Evolutionary conservation across 306 rosid species (phyloP).

Genomic region (Notholithocarpus densiflorus): DNA sequence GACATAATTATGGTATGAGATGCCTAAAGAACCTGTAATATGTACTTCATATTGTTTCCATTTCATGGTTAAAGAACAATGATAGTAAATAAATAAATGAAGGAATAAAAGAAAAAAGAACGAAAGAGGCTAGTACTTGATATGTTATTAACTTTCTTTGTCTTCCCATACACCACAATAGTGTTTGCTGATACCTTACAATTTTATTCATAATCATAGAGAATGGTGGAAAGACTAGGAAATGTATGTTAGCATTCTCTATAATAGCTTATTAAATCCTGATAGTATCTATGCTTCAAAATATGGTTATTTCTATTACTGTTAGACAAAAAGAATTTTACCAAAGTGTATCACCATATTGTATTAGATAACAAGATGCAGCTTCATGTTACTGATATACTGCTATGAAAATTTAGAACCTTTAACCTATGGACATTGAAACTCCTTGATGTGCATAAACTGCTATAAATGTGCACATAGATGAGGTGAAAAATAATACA

Average conservation of each 20-base stretch:
- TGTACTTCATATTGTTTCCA: slow-evolving; percentile 4
- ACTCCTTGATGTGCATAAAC: neutral
- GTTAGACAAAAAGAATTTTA: neutral
- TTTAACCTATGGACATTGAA: neutral
- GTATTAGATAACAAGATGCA: neutral
- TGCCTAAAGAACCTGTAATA: slow-evolving; percentile 10
- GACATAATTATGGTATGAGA: slow-evolving; percentile 92
- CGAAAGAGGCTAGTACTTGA: neutral
- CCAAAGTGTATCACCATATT: neutral
- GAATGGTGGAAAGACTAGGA: neutral
- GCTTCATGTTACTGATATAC: neutral
- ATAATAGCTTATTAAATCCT: neutral
- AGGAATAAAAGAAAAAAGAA: neutral
- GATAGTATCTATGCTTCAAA: neutral
- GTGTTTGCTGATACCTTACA: neutral
- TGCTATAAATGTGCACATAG: neutral
- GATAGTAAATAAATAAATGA: neutral
- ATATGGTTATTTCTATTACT: neutral
- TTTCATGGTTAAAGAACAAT: neutral
- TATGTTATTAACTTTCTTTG: neutral
- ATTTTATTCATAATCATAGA: neutral
- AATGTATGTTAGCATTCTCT: neutral
- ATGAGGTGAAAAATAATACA: neutral
- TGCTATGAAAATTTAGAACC: neutral
- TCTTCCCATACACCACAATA: neutral